Evolutionary conservation across 1,139 yeast genomes (phyloP), one percentile per base, ranked within the genome.

Genomic region (Yamadazyma epiphylla): DNA sequence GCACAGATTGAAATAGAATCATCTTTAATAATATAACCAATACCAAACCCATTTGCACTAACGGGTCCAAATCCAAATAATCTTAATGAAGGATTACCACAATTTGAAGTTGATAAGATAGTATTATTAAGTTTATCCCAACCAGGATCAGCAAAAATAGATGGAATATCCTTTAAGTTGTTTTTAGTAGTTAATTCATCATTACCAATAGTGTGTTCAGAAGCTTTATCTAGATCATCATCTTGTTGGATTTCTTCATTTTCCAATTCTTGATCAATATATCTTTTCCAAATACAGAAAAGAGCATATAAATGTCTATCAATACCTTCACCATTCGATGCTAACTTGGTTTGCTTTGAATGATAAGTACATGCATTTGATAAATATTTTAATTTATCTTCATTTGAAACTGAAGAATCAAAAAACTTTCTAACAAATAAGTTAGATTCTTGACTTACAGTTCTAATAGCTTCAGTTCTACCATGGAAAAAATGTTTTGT

Each of bases 31-130:
- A 88, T 87, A 55, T 88, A 88, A 3, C 95, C 96, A 29, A 88
- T 72, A 16, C 96, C 96, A 60, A 84, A 88, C 11, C 96, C 96
- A 48, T 83, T 87, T 14, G 94, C 80, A 20, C 87, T 74, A 5
- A 85, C 89, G 3, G 96, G 96, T 4, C 96, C 96, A 59, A 88
- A 88, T 0, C 96, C 96, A 60, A 88, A 88, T 38, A 83, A 71
- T 45, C 89, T 74, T 41, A 88, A 68, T 2, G 95, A 77, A 5
- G 96, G 95, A 53, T 88, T 88, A 33, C 96, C 96, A 49, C 74
- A 68, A 37, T 60, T 58, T 4, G 65, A 66, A 6, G 73, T 66
- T 5, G 72, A 65, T 12, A 67, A 48, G n/a, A 66, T 49, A 1
- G 74, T 65, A 38, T 63, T 64, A 45, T 86, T 86, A 37, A 88